phyloP scores from a whole-genome alignment of 306 rosid genomes.

The Begonia peltatifolia region DNA sequence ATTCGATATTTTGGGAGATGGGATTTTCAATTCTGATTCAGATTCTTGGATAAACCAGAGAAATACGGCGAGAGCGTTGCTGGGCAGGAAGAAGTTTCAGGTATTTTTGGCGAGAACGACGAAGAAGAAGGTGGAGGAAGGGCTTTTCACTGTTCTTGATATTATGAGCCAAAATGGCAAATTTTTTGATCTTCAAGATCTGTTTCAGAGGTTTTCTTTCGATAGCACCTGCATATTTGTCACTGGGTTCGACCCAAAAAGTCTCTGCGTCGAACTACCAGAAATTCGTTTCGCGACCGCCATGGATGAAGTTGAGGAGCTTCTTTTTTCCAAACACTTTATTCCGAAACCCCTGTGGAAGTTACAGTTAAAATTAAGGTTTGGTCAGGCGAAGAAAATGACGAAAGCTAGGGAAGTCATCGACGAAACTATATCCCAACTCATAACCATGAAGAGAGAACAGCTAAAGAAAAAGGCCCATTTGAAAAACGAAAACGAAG shows the following conservation, averaged over 20 bases:
- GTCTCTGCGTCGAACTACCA: conserved; percentile 22
- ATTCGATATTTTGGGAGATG: conserved; percentile 23
- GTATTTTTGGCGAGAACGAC: conserved; percentile 9
- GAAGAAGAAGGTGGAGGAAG: conserved; percentile 4
- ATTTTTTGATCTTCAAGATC: conserved; percentile 21
- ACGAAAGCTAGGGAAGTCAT: conserved; percentile 6
- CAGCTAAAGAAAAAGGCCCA: neutral
- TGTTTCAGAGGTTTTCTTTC: conserved; percentile 23
- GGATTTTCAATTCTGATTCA: conserved; percentile 17
- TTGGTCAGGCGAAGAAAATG: conserved; percentile 4
- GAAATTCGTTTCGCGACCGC: conserved; percentile 21
- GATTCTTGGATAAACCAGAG: conserved; percentile 21
- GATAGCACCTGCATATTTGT: conserved; percentile 21
- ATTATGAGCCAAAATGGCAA: conserved; percentile 1
- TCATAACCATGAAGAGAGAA: conserved; percentile 1
- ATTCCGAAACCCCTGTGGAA: conserved; percentile 12
- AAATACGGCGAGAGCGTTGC: conserved; percentile 6
- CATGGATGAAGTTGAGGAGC: conserved; percentile 17
- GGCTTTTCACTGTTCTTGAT: conserved; percentile 13
- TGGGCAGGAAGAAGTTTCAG: conserved; percentile 2
- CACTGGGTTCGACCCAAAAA: conserved; percentile 27
- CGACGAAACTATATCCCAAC: conserved; percentile 4
- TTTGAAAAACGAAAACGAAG: neutral
- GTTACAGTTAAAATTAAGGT: conserved; percentile 1
- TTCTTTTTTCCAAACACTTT: conserved; percentile 13